Base-by-base conservation (phyloP, 2,329 filamentous ascomycete genomes). In the Curvularia spicifera region DNA sequence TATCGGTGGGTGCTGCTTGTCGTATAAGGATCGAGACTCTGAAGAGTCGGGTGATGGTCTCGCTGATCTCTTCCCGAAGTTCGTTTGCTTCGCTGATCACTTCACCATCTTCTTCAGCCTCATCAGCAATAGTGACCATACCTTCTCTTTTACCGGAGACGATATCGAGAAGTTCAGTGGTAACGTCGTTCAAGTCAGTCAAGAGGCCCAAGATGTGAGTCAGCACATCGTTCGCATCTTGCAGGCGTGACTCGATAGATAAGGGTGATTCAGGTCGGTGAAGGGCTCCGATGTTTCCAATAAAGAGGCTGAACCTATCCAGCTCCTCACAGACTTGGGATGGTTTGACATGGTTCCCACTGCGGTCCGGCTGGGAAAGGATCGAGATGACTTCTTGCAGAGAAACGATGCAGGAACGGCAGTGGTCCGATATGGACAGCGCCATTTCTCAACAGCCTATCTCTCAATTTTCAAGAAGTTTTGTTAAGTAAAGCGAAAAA, bases 11-110 rank as follows among this genome's bases (percentile, higher is more conserved):
- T 45, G 43, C 26, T 29, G 43, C 43, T 6, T 18, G 43, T 31
- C 26, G 43, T n/a, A 45, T 45, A 26, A 45, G 26, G 26, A 29
- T 45, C 9, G 43, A 45, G 20, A 45, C n/a, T 31, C 43, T 45
- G 43, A 45, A 45, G n/a, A 45, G 43, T 18, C 26, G 43, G 24
- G 43, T 45, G 26, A 45, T 29, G 1, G 43, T 45, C 9, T 9
- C 43, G n/a, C 26, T 45, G 43, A 45, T 29, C 26, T 45, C 43
- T 45, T 45, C 43, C 26, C 26, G 43, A 45, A 45, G 43, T 28
- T 45, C 26, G 26, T 45, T 45, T 10, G n/a, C 43, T 29, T 45
- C 43, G 8, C 43, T 45, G 24, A 45, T 45, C 3, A 18, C 26
- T 45, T n/a, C 43, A 20, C 26, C 24, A 3, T 45, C 26, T 28